These are phyloP conservation scores for Lojkania enalia DNA, from an alignment of 2,329 filamentous ascomycete species.

Conservation along the genomic window DNA sequence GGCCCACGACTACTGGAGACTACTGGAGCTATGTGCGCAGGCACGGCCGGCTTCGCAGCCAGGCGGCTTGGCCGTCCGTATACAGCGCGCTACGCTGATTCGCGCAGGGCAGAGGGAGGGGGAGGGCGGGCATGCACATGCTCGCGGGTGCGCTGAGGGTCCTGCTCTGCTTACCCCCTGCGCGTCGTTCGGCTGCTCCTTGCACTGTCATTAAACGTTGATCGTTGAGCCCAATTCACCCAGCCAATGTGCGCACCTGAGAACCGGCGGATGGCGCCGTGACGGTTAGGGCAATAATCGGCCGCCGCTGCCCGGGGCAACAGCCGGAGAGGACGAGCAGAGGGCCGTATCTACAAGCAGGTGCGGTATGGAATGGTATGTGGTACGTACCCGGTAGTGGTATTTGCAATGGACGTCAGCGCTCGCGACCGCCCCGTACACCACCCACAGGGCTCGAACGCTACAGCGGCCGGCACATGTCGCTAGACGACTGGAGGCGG, in stretches of 20 bases:
- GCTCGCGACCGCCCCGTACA: not conserved
- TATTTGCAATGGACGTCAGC: not conserved
- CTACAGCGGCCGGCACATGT: no score
- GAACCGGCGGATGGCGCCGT: constrained; percentile 11
- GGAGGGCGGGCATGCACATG: not conserved
- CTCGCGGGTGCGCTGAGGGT: constrained; percentile 13
- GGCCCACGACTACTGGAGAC: constrained; percentile 13
- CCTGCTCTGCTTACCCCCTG: constrained; percentile 1
- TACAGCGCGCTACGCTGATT: constrained; percentile 21
- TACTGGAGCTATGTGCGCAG: not conserved
- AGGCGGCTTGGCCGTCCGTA: not conserved
- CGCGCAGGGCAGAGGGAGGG: constrained; percentile 16
- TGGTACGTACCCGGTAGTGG: no score
- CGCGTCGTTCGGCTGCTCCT: constrained; percentile 22
- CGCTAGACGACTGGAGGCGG: constrained; percentile 5
- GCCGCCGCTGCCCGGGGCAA: not conserved
- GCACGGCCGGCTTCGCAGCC: constrained; percentile 3
- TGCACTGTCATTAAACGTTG: constrained; percentile 20
- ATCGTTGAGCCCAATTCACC: constrained; percentile 16
- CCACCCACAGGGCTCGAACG: not conserved
- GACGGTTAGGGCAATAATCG: not conserved
- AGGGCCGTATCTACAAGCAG: no score
- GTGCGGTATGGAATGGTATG: no score
- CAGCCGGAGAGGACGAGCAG: not conserved
- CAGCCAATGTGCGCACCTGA: constrained; percentile 14